phyloP scores from a whole-genome alignment of 2,329 filamentous ascomycete genomes.

The Aspergillus uvarum region DNA sequence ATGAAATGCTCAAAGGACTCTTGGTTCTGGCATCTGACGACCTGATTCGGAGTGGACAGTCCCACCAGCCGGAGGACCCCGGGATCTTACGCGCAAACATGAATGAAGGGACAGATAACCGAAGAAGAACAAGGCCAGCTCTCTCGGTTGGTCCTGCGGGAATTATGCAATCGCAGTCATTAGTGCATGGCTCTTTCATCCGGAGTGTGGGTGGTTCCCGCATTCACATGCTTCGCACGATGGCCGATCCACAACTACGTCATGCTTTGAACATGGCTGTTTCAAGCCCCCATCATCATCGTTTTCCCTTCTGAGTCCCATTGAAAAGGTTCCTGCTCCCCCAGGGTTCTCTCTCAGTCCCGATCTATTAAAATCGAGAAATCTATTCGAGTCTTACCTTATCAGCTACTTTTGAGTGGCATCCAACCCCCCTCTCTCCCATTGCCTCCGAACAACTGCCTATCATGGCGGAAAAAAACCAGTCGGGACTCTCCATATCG shows the following conservation, averaged over 20 bases:
- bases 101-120: neutral
- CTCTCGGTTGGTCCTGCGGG: neutral
- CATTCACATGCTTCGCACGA: slow-evolving; percentile 3
- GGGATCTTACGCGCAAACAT: neutral
- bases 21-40: neutral
- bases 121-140: neutral
- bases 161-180: neutral
- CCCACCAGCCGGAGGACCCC: neutral
- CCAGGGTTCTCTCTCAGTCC: neutral
- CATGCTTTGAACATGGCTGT: slow-evolving; percentile 8
- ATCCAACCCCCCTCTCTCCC: neutral
- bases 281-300: slow-evolving; percentile 1
- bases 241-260: slow-evolving; percentile 17
- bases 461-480: slow-evolving; percentile 1
- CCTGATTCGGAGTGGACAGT: neutral
- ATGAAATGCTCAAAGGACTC: neutral
- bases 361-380: neutral
- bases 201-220: neutral
- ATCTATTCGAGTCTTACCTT: neutral
- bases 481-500: slow-evolving; percentile 18
- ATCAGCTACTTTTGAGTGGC: neutral
- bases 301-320: neutral
- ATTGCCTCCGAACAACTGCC: neutral
- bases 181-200: neutral
- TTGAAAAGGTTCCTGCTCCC: slow-evolving; percentile 4